A percentile compares a stretch with the other conserved stretches of the same genome.
These are phyloP conservation scores for Diversispora epigaea DNA, from an alignment of 192 early-diverging fungal genomes.

Conservation along the genomic window DNA sequence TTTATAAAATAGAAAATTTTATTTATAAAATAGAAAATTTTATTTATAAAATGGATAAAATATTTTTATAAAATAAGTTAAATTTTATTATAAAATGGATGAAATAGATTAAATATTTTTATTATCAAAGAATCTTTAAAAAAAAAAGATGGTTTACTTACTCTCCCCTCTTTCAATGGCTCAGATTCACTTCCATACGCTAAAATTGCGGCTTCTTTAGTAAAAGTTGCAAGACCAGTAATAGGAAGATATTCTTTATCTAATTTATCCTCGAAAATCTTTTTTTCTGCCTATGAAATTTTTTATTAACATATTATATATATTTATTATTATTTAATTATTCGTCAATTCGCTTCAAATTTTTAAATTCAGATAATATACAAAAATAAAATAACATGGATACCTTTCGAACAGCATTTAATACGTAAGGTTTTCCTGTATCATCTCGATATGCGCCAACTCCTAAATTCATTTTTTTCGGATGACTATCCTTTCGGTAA, in stretches of 20 bases:
- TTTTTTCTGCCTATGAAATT: constrained; percentile 71
- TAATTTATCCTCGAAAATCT: constrained; percentile 61
- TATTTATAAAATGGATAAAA: too few species aligned
- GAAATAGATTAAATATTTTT: too few species aligned
- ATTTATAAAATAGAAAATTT: too few species aligned
- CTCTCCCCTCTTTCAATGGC: constrained; percentile 64
- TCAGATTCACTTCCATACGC: constrained; percentile 79
- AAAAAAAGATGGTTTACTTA: constrained; percentile 37
- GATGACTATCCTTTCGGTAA: constrained; percentile 86
- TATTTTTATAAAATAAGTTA: too few species aligned
- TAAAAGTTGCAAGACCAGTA: constrained; percentile 86
- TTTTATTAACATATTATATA: too few species aligned
- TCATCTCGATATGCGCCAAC: constrained; percentile 98
- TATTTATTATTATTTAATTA: too few species aligned
- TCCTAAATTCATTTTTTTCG: constrained; percentile 97
- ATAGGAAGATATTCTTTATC: constrained; percentile 99
- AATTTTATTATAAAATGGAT: too few species aligned
- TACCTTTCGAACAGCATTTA: constrained; percentile 84
- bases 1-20: too few species aligned
- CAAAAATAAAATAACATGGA: background rate
- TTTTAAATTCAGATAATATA: too few species aligned
- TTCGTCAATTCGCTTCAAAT: too few species aligned
- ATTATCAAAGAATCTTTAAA: background rate
- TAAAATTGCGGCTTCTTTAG: constrained; percentile 74
- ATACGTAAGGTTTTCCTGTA: constrained; percentile 87